Conservation (phyloP, 768 basidiomycete species). For the Hortiboletus campestris region DNA sequence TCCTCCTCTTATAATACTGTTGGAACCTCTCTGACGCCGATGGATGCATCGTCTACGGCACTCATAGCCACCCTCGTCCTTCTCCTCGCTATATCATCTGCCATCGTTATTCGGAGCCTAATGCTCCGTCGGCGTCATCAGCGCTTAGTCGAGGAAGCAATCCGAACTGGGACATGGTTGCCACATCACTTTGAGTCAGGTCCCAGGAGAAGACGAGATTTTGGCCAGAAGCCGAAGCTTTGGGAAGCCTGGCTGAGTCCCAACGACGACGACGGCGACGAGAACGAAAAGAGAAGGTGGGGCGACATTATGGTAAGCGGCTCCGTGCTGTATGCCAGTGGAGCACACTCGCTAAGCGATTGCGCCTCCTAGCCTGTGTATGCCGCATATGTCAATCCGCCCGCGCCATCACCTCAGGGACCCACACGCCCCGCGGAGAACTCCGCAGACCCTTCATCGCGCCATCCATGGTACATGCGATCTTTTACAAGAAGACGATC, state of each 20-base stretch:
- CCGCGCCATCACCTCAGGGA: slow-evolving; percentile 8
- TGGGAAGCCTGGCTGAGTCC: slow-evolving; percentile 29
- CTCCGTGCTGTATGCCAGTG: background rate
- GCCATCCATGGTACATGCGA: slow-evolving; percentile 12
- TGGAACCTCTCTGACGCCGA: background rate
- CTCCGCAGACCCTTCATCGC: slow-evolving; percentile 4
- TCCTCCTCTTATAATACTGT: slow-evolving; percentile 8
- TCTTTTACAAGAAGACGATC: slow-evolving; percentile 16
- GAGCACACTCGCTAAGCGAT: background rate
- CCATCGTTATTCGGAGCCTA: slow-evolving; percentile 64
- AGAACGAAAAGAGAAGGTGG: slow-evolving; percentile 27
- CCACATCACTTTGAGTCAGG: slow-evolving; percentile 28
- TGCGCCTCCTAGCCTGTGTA: slow-evolving; percentile 22
- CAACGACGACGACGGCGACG: slow-evolving; percentile 9
- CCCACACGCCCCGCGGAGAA: background rate
- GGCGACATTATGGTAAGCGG: slow-evolving; percentile 26
- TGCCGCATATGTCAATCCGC: slow-evolving; percentile 16
- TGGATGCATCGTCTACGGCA: slow-evolving; percentile 38
- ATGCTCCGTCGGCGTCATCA: slow-evolving; percentile 62
- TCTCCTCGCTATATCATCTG: slow-evolving; percentile 63
- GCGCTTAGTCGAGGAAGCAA: slow-evolving; percentile 59
- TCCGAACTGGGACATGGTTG: slow-evolving; percentile 61
- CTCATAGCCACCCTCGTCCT: slow-evolving; percentile 64
- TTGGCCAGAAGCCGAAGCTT: slow-evolving; percentile 31
- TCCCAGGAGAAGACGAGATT: slow-evolving; percentile 23